phyloP scores from a whole-genome alignment of 441 rosid species.

The Isatis lusitanica region DNA sequence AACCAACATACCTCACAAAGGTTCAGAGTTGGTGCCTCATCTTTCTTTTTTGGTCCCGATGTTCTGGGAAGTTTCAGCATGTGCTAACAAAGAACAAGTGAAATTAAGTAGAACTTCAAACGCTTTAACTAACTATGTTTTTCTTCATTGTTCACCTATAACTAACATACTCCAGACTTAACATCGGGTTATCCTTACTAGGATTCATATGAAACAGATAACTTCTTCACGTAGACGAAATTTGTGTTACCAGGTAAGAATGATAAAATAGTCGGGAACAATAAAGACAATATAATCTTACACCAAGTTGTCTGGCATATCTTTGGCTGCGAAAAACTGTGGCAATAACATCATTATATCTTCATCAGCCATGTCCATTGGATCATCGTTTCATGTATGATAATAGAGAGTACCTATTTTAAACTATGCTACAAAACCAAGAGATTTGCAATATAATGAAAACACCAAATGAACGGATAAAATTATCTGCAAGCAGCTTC shows the following conservation, averaged over 20 bases:
- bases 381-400: constrained; percentile 52
- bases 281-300: constrained; percentile 43
- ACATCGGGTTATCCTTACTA: not conserved
- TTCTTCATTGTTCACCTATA: not conserved
- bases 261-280: not conserved
- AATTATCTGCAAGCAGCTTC: constrained; percentile 54
- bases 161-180: not conserved
- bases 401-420: not conserved
- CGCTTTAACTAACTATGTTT: not conserved
- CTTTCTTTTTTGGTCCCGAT: constrained; percentile 60
- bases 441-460: not conserved
- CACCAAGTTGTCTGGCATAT: constrained; percentile 76
- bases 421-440: not conserved
- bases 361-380: constrained; percentile 75
- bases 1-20: constrained; percentile 52
- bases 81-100: constrained; percentile 11
- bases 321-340: constrained; percentile 78
- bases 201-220: constrained; percentile 5
- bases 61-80: constrained; percentile 71
- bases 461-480: constrained; percentile 7
- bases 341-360: constrained; percentile 85
- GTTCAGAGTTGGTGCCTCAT: constrained; percentile 47
- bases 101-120: not conserved
- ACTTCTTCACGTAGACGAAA: not conserved
- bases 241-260: not conserved